Evolutionary conservation across 257 asterid genomes (phyloP).

Genomic region (Primulina tabacum): DNA sequence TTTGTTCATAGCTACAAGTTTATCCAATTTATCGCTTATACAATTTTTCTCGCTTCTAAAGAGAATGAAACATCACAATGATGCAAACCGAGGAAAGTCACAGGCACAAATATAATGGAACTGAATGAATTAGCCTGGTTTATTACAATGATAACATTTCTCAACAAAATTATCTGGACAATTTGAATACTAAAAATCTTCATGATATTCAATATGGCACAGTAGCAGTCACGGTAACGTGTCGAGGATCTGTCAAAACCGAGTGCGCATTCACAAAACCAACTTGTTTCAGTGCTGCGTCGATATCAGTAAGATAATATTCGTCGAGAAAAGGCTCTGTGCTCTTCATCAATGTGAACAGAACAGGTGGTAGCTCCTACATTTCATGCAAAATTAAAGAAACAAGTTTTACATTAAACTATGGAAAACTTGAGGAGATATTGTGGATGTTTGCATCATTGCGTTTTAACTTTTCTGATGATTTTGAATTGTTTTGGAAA

Average conservation of each 20-base stretch:
- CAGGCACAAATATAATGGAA: too few species aligned
- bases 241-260: slow-evolving; percentile 80
- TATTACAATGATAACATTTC: too few species aligned
- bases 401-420: neutral
- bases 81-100: neutral
- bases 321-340: slow-evolving; percentile 90
- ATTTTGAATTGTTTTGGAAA: neutral
- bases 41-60: too few species aligned
- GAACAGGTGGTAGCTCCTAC: slow-evolving; percentile 81
- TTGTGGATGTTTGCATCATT: neutral
- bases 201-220: slow-evolving; percentile 45
- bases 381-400: slow-evolving; percentile 6
- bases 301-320: slow-evolving; percentile 81
- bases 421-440: neutral
- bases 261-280: slow-evolving; percentile 62
- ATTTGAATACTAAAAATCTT: neutral
- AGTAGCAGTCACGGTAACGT: slow-evolving; percentile 77
- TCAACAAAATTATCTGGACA: neutral
- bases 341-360: slow-evolving; percentile 92
- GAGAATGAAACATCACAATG: neutral
- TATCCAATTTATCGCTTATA: too few species aligned
- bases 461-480: neutral
- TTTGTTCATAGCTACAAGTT: too few species aligned
- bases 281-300: slow-evolving; percentile 46
- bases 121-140: too few species aligned